Evolutionary conservation across 2,329 filamentous ascomycete species (phyloP), one percentile per base, ranked within the genome.

Genomic region (Alternaria incomplexa): DNA sequence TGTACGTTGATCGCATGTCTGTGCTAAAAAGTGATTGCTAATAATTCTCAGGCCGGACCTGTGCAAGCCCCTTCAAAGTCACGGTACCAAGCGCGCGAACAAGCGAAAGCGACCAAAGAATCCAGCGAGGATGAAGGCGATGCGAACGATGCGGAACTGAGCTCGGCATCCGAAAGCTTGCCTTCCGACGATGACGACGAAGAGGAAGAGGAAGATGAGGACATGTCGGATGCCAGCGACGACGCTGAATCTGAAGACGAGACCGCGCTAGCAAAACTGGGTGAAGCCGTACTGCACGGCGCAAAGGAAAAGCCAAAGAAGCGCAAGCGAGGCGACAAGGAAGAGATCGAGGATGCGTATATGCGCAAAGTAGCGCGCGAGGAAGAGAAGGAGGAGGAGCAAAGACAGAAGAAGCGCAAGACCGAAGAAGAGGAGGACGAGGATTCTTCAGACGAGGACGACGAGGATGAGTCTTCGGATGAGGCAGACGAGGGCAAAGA

Each of bases 311-410:
- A 68, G 58, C 71, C 65, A 52, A 79, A 79, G 60, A 82, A 81
- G 72, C 76, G 80, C 58, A 82, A 81, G 64, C 85, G 90, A 61
- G 89, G 82, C 55, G 76, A 84, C 59, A 86, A 90, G 30, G 86
- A 92, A 23, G 88, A 92, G 59, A 80, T 93, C 2, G 91, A 93
- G 74, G 86, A 85, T 60, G 87, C 86, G 54, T 93, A 94, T 72
- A 83, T 95, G 81, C 83, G 86, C 58, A 89, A 89, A 67, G 79
- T 94, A 28, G 86, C 84, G 13, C 79, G 79, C 5, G 83, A 85
- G 61, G 83, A 84, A 62, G 73, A 70, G 53, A 81, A 76, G 58
- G 80, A 82, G 43, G 78, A 81, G 53, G 75, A 80, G 60, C 73
- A 78, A 55, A 64, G 70, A 56, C 74, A 72, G 54, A 80, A 81